phyloP scores from a whole-genome alignment of 805 yeast genomes.

The Groenewaldozyma salmanticensis region DNA sequence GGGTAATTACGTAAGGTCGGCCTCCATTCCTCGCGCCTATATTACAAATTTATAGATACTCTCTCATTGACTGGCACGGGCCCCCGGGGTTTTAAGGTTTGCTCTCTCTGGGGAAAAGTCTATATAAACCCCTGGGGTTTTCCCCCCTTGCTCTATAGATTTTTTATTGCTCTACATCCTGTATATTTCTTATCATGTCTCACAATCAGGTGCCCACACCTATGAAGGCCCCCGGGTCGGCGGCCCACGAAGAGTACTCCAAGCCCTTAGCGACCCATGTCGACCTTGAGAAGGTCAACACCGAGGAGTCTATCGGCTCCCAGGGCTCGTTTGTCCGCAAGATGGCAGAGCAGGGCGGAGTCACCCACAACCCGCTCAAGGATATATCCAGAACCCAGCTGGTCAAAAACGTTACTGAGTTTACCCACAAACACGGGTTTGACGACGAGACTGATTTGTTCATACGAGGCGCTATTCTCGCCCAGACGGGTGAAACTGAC shows the following conservation, averaged over 20 bases:
- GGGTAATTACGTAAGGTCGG: too few relatives aligned
- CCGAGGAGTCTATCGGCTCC: background rate
- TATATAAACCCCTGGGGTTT: too few relatives aligned
- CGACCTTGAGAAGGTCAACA: conserved; percentile 3
- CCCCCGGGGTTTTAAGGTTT: too few relatives aligned
- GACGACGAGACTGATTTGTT: conserved; percentile 21
- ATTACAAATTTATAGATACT: too few relatives aligned
- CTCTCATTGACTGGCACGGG: too few relatives aligned
- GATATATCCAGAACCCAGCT: conserved; percentile 14
- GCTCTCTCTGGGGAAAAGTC: too few relatives aligned
- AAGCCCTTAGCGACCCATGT: conserved; percentile 6
- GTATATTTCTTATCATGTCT: too few relatives aligned
- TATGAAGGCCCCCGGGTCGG: conserved; percentile 13
- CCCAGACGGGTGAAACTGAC: conserved; percentile 39
- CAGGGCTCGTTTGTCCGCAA: conserved; percentile 8
- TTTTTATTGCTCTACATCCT: too few relatives aligned
- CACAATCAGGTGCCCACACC: conserved; percentile 15
- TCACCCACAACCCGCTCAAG: conserved; percentile 18
- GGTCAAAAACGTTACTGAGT: conserved; percentile 14
- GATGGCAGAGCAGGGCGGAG: conserved; percentile 15
- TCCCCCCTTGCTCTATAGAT: too few relatives aligned
- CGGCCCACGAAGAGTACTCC: conserved; percentile 8
- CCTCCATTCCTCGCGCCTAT: too few relatives aligned
- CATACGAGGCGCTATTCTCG: conserved; percentile 45
- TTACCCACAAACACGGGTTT: conserved; percentile 21